Conservation (phyloP, 345 rosid species). For the Salix koriyanagi region DNA sequence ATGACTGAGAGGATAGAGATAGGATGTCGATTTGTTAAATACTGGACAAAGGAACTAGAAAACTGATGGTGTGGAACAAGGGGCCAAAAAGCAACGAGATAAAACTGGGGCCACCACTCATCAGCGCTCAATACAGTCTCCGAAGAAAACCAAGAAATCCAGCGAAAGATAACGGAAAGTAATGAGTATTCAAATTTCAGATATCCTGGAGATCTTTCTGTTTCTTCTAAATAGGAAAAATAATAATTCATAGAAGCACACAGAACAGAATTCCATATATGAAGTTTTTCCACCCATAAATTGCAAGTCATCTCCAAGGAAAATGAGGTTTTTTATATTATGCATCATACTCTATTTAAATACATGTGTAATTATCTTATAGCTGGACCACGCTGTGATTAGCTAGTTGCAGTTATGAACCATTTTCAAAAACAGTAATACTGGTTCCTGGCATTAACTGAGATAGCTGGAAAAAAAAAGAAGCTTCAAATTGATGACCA, state of each 20-base stretch:
- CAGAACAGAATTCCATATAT: not conserved
- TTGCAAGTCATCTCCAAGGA: not conserved
- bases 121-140: not conserved
- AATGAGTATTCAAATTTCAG: not conserved
- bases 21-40: not conserved
- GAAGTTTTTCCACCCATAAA: not conserved
- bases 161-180: constrained; percentile 15
- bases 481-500: not conserved
- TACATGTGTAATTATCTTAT: not conserved
- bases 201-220: not conserved
- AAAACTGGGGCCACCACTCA: constrained; percentile 9
- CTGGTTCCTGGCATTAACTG: not conserved
- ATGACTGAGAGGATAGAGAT: not conserved
- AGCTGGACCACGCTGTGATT: not conserved
- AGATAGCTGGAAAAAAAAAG: not conserved
- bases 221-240: not conserved
- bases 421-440: not conserved
- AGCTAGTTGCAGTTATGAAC: not conserved
- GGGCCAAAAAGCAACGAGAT: constrained; percentile 1
- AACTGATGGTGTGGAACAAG: not conserved
- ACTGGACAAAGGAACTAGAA: not conserved
- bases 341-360: not conserved
- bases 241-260: not conserved
- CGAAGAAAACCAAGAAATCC: constrained; percentile 22
- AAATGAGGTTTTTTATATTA: not conserved